Base-by-base conservation (phyloP, 805 yeast species). In the Cyberlindnera subsufficiens region DNA sequence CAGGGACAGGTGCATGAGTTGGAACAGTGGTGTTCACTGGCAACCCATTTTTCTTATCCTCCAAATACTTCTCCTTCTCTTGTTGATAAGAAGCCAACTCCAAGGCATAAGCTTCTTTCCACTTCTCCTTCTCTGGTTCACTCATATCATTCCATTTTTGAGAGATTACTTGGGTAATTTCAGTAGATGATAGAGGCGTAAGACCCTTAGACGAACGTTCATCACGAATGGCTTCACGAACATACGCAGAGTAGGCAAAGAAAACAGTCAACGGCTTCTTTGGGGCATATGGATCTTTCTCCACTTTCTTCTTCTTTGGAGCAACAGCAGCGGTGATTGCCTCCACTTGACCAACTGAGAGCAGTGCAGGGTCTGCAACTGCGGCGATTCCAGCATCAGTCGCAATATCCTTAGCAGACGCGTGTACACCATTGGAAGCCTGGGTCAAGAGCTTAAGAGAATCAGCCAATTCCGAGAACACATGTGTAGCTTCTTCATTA, bases 261-360 rank as follows among this genome's bases (percentile, higher is more conserved):
- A 80, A 90, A 36, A 86, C 84, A 18, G 96, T 89, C 58, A 87
- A 71, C 14, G 99, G 98, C 58, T 89, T 89, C 72, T 86, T 88
- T 46, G 99, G 99, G 36, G 96, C 96, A 57, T 86, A 82, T 40
- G 97, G 97, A 65, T 91, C 98, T 54, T 75, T 78, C 65, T 77
- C 82, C 44, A 63, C 64, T 52, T 68, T 71, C 61, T 71, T 71
- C 65, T 67, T 70, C 48, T 62, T 52, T 18, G 58, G 40, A 22
- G 32, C 40, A 7, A 20, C 42, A 16, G 36, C 42, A 11, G 36
- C 38, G 3, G 38, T 33, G 22, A 37, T 37, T 25, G 38, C 45
- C 27, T 49, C 30, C 35, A 30, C 37, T 30, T 30, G 45, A 29
- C 33, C 43, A 29, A 36, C 39, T 31, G 38, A 39, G 19, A 44